Evolutionary conservation across 1,284 basidiomycete species (phyloP).

Genomic region (Pyrrhoderma lamaoense): DNA sequence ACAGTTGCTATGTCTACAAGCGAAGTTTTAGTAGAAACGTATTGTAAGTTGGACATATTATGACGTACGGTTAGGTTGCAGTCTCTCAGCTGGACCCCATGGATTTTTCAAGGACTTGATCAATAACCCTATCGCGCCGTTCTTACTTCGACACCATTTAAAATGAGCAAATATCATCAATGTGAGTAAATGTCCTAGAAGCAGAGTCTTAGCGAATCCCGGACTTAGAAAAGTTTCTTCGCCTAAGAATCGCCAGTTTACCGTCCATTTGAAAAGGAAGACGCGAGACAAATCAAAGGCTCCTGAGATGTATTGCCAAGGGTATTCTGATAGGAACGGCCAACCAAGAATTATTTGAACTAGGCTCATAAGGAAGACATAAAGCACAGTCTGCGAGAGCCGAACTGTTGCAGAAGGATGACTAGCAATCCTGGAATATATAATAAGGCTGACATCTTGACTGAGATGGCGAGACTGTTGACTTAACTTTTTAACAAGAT

Average conservation of each 20-base stretch:
- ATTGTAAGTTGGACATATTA: background rate
- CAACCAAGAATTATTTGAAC: slow-evolving; percentile 61
- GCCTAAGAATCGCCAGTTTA: slow-evolving; percentile 90
- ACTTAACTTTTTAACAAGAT: background rate
- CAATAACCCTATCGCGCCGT: slow-evolving; percentile 47
- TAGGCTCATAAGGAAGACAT: slow-evolving; percentile 45
- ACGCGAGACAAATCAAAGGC: slow-evolving; percentile 87
- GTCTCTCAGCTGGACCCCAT: slow-evolving; percentile 27
- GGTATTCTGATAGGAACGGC: slow-evolving; percentile 64
- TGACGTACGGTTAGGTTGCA: slow-evolving; percentile 55
- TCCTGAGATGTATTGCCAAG: slow-evolving; percentile 58
- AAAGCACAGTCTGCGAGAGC: slow-evolving; percentile 45
- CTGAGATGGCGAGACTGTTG: slow-evolving; percentile 72
- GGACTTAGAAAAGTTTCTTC: slow-evolving; percentile 69
- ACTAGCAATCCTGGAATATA: slow-evolving; percentile 86
- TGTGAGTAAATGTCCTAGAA: slow-evolving; percentile 57
- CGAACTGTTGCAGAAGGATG: slow-evolving; percentile 68
- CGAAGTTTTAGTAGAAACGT: background rate
- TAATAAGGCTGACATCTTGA: slow-evolving; percentile 97
- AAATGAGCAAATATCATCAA: slow-evolving; percentile 65
- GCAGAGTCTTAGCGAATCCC: slow-evolving; percentile 54
- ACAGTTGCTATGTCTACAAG: slow-evolving; percentile 69
- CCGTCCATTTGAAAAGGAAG: slow-evolving; percentile 96
- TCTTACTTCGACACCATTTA: slow-evolving; percentile 65
- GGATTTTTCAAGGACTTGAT: slow-evolving; percentile 28